Percentiles rank a stretch among this genome's conserved stretches.
These are phyloP conservation scores for Ascochyta koolunga DNA, from an alignment of 2,329 filamentous ascomycete genomes.

Conservation along the genomic window DNA sequence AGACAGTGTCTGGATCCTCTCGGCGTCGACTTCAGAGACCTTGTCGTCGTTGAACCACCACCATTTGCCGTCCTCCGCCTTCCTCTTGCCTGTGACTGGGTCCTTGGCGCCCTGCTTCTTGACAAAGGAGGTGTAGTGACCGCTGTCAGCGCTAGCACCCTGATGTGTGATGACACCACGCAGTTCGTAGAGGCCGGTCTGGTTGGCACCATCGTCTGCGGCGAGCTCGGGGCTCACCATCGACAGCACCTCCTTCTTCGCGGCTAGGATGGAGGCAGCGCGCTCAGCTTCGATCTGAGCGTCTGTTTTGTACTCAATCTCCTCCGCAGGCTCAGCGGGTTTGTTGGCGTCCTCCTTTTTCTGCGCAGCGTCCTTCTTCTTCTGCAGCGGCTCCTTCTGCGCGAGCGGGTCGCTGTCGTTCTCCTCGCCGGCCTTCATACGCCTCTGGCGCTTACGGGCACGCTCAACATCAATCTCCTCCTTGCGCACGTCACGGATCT, in stretches of 20 bases:
- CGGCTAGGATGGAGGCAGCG: constrained; percentile 72
- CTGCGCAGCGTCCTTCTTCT: constrained; percentile 56
- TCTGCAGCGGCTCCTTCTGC: constrained; percentile 57
- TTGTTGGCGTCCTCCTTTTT: constrained; percentile 61
- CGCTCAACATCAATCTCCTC: constrained; percentile 94
- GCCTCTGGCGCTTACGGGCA: constrained; percentile 88
- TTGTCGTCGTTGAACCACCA: constrained; percentile 99
- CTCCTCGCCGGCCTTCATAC: constrained; percentile 62
- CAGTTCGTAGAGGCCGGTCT: constrained; percentile 93
- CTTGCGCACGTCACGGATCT: constrained; percentile 92
- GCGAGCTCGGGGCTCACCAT: constrained; percentile 77
- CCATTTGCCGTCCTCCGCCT: constrained; percentile 91
- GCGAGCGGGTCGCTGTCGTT: constrained; percentile 52
- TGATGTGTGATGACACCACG: constrained; percentile 95
- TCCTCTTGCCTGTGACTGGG: constrained; percentile 75
- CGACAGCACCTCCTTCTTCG: constrained; percentile 86
- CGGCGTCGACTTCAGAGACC: constrained; percentile 86
- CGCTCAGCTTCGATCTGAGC: constrained; percentile 89
- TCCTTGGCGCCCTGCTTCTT: constrained; percentile 84
- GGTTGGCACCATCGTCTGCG: constrained; percentile 83
- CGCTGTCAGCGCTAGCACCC: constrained; percentile 93
- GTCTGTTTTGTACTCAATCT: constrained; percentile 86
- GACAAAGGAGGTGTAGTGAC: constrained; percentile 96
- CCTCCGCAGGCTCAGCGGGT: constrained; percentile 64
- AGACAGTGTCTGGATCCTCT: constrained; percentile 88